These are phyloP conservation scores for Phytopythium mirpurense DNA, from an alignment of 352 stramenopile species.

Conservation along the genomic window DNA sequence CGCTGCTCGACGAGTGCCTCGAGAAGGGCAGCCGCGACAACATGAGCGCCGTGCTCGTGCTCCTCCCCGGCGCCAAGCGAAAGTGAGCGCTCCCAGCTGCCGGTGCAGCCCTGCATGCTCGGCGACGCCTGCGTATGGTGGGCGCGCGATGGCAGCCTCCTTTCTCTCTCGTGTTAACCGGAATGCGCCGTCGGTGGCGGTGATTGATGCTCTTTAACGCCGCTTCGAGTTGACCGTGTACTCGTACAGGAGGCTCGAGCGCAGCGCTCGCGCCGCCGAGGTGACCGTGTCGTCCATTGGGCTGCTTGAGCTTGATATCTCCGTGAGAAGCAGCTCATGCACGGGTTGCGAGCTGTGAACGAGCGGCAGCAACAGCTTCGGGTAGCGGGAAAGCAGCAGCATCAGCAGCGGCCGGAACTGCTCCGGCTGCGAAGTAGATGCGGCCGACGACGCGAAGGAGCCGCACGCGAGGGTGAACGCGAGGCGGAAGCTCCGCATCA, in stretches of 20 bases:
- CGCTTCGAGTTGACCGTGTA: constrained; percentile 23
- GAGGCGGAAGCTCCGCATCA: constrained; percentile 27
- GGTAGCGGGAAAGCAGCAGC: constrained; percentile 24
- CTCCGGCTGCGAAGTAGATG: constrained; percentile 12
- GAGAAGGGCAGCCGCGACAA: constrained; percentile 82
- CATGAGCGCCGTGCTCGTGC: constrained; percentile 82
- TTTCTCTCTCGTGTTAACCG: no score
- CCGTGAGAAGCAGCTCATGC: not conserved
- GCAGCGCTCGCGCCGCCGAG: constrained; percentile 24
- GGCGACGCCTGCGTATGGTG: not conserved
- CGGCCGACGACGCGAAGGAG: constrained; percentile 8
- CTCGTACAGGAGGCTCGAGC: constrained; percentile 52
- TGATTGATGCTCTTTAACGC: not conserved
- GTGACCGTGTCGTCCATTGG: not conserved
- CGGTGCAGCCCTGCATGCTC: no score
- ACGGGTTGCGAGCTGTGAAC: constrained; percentile 5
- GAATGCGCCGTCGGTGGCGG: no score
- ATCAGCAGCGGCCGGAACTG: constrained; percentile 35
- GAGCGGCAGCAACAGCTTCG: constrained; percentile 18
- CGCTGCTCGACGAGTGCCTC: constrained; percentile 78
- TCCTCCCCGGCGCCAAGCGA: constrained; percentile 39
- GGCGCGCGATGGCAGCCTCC: no score
- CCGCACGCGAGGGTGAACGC: constrained; percentile 27
- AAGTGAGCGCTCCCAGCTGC: not conserved
- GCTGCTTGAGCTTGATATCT: not conserved